A percentile compares a stretch with the other conserved stretches of the same genome.
phyloP scores from a whole-genome alignment of 2,329 filamentous ascomycete genomes.

The Paraconiothyrium brasiliense region DNA sequence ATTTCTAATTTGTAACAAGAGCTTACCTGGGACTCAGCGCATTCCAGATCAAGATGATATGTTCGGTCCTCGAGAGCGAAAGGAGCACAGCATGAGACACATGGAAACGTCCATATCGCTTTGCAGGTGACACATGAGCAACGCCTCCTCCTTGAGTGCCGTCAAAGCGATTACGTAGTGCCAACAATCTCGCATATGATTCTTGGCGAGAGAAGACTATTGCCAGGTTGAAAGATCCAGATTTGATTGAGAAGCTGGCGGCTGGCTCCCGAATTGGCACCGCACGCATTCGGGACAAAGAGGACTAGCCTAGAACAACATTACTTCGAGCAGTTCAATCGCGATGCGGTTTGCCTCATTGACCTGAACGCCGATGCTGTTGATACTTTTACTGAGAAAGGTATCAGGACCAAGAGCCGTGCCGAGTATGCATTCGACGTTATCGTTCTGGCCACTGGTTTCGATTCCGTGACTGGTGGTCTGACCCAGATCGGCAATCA shows the following conservation, averaged over 20 bases:
- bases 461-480: constrained; percentile 32
- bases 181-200: background rate
- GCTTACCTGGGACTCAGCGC: constrained; percentile 30
- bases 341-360: constrained; percentile 46
- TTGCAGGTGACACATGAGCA: background rate
- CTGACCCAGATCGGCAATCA: constrained; percentile 41
- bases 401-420: constrained; percentile 42
- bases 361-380: constrained; percentile 48
- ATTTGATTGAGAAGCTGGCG: constrained; percentile 42
- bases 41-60: constrained; percentile 32
- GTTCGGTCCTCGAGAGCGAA: constrained; percentile 36
- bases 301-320: constrained; percentile 50
- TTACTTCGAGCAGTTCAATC: constrained; percentile 51
- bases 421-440: constrained; percentile 45
- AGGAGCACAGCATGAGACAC: constrained; percentile 38
- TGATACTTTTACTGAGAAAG: constrained; percentile 36
- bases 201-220: background rate
- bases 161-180: too few species aligned
- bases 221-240: background rate
- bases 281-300: constrained; percentile 52
- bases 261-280: constrained; percentile 39
- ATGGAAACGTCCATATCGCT: constrained; percentile 36
- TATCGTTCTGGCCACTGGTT: constrained; percentile 31
- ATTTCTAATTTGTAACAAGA: background rate
- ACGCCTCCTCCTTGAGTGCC: too few species aligned